Evolutionary conservation across 768 basidiomycete genomes (phyloP), one percentile per base, ranked within the genome.

Genomic region (Mrakia frigida): DNA sequence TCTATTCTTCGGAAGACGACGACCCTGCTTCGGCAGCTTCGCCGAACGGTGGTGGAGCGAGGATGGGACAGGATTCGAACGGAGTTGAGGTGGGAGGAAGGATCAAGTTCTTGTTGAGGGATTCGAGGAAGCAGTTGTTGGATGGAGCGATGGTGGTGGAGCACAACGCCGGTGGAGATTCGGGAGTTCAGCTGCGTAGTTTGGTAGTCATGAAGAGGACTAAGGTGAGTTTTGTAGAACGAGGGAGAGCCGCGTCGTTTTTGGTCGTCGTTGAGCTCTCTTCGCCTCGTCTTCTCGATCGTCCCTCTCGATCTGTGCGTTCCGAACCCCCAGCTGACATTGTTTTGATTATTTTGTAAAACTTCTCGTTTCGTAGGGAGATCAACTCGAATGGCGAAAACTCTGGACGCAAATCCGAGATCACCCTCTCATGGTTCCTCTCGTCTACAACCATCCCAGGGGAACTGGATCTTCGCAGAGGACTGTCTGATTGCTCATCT

Each of bases 81-180:
- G 31, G 46, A 18, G 35, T 43, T 25, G 75, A 76, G 56, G 35
- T 68, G 5, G 76, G 73, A 14, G 76, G 76, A 4, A 61, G 65
- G 52, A 77, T 77, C 76, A 77, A 77, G 73, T 77, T 77, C 56
- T 0, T 59, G 33, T 25, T 74, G 56, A 31, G 46, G 33, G 76
- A 77, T 33, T 43, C 72, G 63, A 67, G 76, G 37, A 73, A 73
- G 41, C 76, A 77, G 65, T 18, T 59, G 63, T 39, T 77, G 46
- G 65, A 77, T 43, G 76, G 76, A 11, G 46, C 72, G 63, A 46
- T 77, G 65, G 28, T 73, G 9, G 67, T 77, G 52, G 16, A 28
- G 31, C 56, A 67, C 6, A 52, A 60, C 3, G 0, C 35, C 5
- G 67, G 46, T 18, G 13, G 25, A 31, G 31, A 50, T 6, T 25